Base-by-base conservation (phyloP, 768 basidiomycete species). In the Tulasnella sp. region DNA sequence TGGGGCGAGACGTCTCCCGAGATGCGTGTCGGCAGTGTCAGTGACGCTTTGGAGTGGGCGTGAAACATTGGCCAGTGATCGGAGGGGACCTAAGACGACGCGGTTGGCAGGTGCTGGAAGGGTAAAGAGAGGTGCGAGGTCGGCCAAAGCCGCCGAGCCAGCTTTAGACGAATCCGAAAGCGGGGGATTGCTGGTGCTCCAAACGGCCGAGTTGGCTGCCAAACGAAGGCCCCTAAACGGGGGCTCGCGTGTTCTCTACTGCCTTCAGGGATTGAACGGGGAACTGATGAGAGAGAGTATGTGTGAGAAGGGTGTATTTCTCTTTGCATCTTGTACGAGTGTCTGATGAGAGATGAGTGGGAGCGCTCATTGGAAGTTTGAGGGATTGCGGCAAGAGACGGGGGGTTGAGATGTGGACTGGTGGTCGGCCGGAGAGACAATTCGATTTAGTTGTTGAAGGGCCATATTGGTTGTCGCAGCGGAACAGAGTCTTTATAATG, bases 111-210 rank as follows among this genome's bases (percentile, higher is more conserved):
- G 5, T 14, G 77, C 77, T 40, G 77, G 31, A 18, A 71, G 77
- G 77, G 71, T n/a, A 78, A 44, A 74, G 56, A 78, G 62, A 73
- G 77, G 77, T 46, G 44, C 77, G 71, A 78, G 5, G 44, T 78
- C 77, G 42, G 10, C 36, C 9, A 10, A 1, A 44, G 42, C 42
- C 10, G 14, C 14, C 39, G 77, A 40, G 62, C 52, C 77, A 19
- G 62, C 38, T 14, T 62, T 58, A 1, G 42, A 12, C 8, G 77
- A 34, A 18, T 3, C 48, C 10, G 2, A n/a, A n/a, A 48, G 19
- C 24, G 77, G 77, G 38, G 18, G 19, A n/a, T 71, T 71, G 77
- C 18, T 34, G 8, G 77, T 3, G 71, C 42, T 19, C 39, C n/a
- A n/a, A n/a, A n/a, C n/a, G n/a, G n/a, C n/a, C n/a, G n/a, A n/a